Evolutionary conservation across 495 filamentous ascomycete genomes (phyloP), one percentile per base, ranked within the genome.

Genomic region (Aspergillus affinis): DNA sequence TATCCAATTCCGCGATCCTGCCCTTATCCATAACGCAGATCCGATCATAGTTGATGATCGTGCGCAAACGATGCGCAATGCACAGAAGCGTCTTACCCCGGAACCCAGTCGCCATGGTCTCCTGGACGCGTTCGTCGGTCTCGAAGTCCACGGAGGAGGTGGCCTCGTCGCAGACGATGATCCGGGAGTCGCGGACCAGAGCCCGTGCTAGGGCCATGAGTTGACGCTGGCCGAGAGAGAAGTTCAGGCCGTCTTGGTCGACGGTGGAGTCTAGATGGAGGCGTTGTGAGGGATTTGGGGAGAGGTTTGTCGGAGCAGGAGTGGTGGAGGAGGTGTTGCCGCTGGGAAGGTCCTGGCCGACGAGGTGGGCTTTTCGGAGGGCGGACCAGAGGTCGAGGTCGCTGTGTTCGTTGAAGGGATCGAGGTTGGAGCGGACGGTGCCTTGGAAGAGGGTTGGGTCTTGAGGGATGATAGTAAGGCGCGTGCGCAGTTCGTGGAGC

Each of bases 1-100:
- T 75, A 54, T 87, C 94, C 65, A 97, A 77, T 80, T 97, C 92
- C 2, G 88, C 90, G 64, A 98, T 96, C 41, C 75, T 72, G 0
- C 93, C 93, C 30, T 86, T 81, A 59, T 97, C 93, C 93, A 98
- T 96, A 36, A 98, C 93, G 59, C 90, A 92, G 63, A 98, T 96
- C 7, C 93, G 84, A 69, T 98, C 94, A 67, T 97, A 97, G n/a
- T 86, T 84, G 60, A 96, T 88, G 60, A 97, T 95, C 0, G 94
- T 97, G 60, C 90, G 86, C 65, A 97, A 74, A 12, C 93, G 82
- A 74, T 98, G 93, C n/a, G 93, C 93, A 72, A 98, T 97, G 73
- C 92, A 96, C 51, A 98, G 77, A 59, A 98, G 69, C 46, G 93
- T 98, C 80, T 88, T 91, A 45, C 92, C 94, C 58, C 83, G 80